A percentile compares a stretch with the other conserved stretches of the same genome.
phyloP scores from a whole-genome alignment of 192 early-diverging fungal species.

The Mortierella claussenii region DNA sequence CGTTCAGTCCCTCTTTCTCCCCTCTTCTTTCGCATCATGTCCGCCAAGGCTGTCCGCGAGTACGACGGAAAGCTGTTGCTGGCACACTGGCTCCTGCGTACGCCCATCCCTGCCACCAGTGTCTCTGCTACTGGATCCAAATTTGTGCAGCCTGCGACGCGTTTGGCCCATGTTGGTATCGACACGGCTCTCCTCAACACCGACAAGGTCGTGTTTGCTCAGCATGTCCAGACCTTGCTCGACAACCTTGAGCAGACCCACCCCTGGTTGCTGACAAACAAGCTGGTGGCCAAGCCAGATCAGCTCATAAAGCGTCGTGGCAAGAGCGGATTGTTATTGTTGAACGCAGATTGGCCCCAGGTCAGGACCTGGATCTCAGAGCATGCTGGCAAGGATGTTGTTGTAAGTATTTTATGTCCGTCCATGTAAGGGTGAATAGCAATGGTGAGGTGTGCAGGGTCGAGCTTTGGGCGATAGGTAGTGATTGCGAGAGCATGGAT shows the following conservation, averaged over 20 bases:
- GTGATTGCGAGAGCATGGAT: no score
- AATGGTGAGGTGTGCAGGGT: no score
- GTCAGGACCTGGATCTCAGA: constrained; percentile 92
- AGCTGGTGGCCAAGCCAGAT: constrained; percentile 97
- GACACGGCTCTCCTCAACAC: constrained; percentile 67
- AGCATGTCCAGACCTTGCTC: constrained; percentile 65
- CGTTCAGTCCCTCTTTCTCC: neutral
- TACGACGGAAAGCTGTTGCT: constrained; percentile 98
- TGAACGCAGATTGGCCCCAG: constrained; percentile 90
- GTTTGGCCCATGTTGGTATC: constrained; percentile 84
- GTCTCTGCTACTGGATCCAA: constrained; percentile 60
- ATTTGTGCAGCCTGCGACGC: constrained; percentile 78
- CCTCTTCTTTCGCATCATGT: constrained; percentile 58
- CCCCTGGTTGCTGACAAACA: constrained; percentile 85
- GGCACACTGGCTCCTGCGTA: constrained; percentile 85
- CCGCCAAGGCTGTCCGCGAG: constrained; percentile 94
- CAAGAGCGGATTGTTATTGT: constrained; percentile 92
- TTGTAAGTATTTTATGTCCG: no score
- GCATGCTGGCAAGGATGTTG: constrained; percentile 87
- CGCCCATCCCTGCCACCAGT: constrained; percentile 66
- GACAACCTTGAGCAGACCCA: constrained; percentile 76
- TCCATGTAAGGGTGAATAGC: no score
- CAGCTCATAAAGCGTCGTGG: constrained; percentile 98
- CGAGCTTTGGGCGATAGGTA: no score
- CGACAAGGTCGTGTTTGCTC: constrained; percentile 70